These are phyloP conservation scores for Backusella tarrabulga DNA, from an alignment of 192 early-diverging fungal species.

Conservation along the genomic window DNA sequence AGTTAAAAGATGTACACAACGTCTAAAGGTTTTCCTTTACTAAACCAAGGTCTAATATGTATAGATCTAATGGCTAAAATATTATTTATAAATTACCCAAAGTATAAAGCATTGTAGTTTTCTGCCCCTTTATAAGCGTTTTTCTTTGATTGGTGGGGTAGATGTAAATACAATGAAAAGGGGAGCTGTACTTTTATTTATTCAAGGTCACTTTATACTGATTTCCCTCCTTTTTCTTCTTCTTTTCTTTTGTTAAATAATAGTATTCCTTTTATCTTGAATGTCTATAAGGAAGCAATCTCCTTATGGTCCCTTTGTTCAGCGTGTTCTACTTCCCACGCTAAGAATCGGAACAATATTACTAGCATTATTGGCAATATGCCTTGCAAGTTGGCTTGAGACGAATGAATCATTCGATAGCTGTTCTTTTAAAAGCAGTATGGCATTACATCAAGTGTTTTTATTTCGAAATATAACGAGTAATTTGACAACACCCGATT, in stretches of 20 bases:
- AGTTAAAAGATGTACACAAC: no score
- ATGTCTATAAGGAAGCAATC: conserved; percentile 12
- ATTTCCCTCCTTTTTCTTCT: background rate
- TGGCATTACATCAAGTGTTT: conserved; percentile 5
- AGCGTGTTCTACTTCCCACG: background rate
- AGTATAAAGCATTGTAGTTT: background rate
- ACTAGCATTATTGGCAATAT: background rate
- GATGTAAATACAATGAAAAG: background rate
- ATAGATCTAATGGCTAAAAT: background rate
- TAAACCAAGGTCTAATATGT: no score
- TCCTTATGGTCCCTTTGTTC: conserved; percentile 10
- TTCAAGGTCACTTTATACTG: background rate
- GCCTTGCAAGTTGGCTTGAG: conserved; percentile 10
- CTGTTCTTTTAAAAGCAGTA: conserved; percentile 9
- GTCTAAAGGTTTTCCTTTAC: no score
- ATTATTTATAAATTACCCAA: background rate
- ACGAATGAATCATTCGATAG: background rate
- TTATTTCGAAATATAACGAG: conserved; percentile 10
- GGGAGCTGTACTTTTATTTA: background rate
- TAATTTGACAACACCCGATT: conserved; percentile 9
- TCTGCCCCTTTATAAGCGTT: background rate
- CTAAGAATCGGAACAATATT: conserved; percentile 4
- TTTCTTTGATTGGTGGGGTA: background rate
- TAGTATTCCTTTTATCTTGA: background rate
- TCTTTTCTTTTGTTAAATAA: background rate